phyloP scores from a whole-genome alignment of 805 yeast genomes.

The Cyberlindnera euphorbiae region DNA sequence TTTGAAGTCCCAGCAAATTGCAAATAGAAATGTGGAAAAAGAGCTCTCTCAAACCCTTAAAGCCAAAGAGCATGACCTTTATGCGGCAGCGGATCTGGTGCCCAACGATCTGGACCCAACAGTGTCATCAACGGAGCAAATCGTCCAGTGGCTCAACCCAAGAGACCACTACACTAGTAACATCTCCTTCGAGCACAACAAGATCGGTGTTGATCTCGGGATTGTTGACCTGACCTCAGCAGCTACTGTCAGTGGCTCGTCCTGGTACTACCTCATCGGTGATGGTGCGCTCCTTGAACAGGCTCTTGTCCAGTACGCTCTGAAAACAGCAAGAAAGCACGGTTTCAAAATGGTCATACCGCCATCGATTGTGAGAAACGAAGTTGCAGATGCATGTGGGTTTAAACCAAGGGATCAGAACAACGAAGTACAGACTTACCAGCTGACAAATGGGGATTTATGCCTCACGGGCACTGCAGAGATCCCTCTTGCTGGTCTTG shows the following conservation, averaged over 20 bases:
- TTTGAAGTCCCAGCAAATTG: constrained; percentile 14
- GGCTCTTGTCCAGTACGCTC: constrained; percentile 78
- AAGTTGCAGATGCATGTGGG: constrained; percentile 84
- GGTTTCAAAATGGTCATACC: constrained; percentile 76
- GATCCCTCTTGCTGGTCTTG: constrained; percentile 83
- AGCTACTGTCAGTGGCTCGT: constrained; percentile 67
- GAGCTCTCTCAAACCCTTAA: constrained; percentile 20
- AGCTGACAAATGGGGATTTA: constrained; percentile 45
- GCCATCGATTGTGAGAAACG: constrained; percentile 79
- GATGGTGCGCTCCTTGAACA: constrained; percentile 88
- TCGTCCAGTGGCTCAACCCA: constrained; percentile 51
- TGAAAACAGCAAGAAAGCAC: constrained; percentile 54
- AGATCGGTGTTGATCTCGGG: constrained; percentile 61
- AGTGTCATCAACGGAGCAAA: constrained; percentile 39
- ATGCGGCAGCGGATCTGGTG: constrained; percentile 40
- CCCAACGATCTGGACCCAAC: constrained; percentile 57
- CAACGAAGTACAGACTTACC: constrained; percentile 81
- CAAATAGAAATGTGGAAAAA: constrained; percentile 19
- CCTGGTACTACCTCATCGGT: constrained; percentile 81
- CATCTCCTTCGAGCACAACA: constrained; percentile 51
- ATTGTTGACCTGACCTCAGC: constrained; percentile 71
- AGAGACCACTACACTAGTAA: constrained; percentile 25
- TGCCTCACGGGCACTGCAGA: constrained; percentile 94
- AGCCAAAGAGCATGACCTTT: constrained; percentile 33
- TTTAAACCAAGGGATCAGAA: constrained; percentile 89